phyloP scores from a whole-genome alignment of 2,329 filamentous ascomycete species.

The Penicillium janthinellum region DNA sequence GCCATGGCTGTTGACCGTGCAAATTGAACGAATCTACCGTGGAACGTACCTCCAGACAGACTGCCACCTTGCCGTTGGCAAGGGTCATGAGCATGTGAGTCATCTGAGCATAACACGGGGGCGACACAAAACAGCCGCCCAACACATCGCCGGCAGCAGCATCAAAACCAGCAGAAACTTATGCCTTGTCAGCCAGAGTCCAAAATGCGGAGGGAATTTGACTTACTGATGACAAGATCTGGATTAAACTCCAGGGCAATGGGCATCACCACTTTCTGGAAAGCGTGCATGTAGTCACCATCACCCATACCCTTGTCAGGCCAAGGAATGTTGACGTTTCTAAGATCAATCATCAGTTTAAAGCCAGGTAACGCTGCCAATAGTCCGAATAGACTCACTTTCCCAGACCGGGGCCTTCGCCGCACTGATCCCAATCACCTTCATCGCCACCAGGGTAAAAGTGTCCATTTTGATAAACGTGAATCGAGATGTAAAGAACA shows the following conservation, averaged over 20 bases:
- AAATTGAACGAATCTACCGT: background rate
- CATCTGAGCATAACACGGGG: slow-evolving; percentile 94
- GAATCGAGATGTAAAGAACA: slow-evolving; percentile 90
- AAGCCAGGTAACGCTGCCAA: background rate
- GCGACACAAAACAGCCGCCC: slow-evolving; percentile 89
- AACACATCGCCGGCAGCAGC: slow-evolving; percentile 91
- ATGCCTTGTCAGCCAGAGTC: slow-evolving; percentile 13
- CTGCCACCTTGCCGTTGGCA: slow-evolving; percentile 83
- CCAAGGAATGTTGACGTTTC: slow-evolving; percentile 71
- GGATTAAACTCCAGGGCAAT: slow-evolving; percentile 92
- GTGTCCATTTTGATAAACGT: slow-evolving; percentile 78
- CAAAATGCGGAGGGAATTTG: background rate
- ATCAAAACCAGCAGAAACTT: slow-evolving; percentile 91
- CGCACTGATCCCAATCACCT: slow-evolving; percentile 62
- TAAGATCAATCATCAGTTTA: slow-evolving; percentile 27
- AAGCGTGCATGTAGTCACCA: slow-evolving; percentile 94
- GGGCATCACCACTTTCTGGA: slow-evolving; percentile 95
- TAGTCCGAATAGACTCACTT: slow-evolving; percentile 41
- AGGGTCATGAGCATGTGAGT: slow-evolving; percentile 98
- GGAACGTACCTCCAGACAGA: slow-evolving; percentile 71
- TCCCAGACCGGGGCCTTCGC: slow-evolving; percentile 59
- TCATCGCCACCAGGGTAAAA: slow-evolving; percentile 76
- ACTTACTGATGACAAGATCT: slow-evolving; percentile 76
- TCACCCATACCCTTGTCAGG: slow-evolving; percentile 80
- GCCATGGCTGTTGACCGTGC: background rate